Evolutionary conservation across 2,329 filamentous ascomycete genomes (phyloP), one percentile per base, ranked within the genome.

Genomic region (Lasiodiplodia hormozganensis): DNA sequence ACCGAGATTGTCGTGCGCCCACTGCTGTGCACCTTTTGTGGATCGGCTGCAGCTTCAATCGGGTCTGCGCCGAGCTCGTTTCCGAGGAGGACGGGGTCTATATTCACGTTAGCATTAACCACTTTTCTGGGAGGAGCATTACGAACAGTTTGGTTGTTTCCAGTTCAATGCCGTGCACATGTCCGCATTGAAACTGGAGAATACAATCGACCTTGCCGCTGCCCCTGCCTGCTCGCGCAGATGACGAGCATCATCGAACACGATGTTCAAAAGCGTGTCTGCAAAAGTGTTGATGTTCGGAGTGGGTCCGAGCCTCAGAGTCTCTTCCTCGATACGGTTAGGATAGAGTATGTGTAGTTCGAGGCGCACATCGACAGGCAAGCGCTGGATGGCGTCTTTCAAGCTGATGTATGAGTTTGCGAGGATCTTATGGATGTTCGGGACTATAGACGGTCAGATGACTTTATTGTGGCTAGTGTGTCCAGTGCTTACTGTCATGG

Each of bases 101-200:
- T 40, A 12, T 11, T 7, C 5, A 25, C 16, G 18, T 49, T 58
- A 58, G 38, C 23, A 7, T 18, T 18, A 18, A 1, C 18, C 34
- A 8, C 5, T 16, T 23, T 2, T 34, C 12, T n/a, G 11, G 11
- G 18, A 4, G 31, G 5, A 23, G 25, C 11, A 8, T 28, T 25
- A 81, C 87, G 81, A 78, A 90, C 89, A 99, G 77, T 98, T 99
- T 2, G 96, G 96, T 79, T 99, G 96, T 80, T 99, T 99, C 96
- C 96, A 99, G 81, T 99, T 99, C 74, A 99, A 82, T 5, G 95
- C 94, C 18, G 93, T 96, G 81, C 96, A 99, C 23, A 98, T 88
- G 71, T 90, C 91, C 14, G 92, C 86, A 77, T 97, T 97, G 80
- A 95, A 97, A 25, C 93, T 97, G 74, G 93, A 96, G 78, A 99